These are phyloP conservation scores for Cicer judaicum DNA, from an alignment of 306 rosid species.

Conservation along the genomic window DNA sequence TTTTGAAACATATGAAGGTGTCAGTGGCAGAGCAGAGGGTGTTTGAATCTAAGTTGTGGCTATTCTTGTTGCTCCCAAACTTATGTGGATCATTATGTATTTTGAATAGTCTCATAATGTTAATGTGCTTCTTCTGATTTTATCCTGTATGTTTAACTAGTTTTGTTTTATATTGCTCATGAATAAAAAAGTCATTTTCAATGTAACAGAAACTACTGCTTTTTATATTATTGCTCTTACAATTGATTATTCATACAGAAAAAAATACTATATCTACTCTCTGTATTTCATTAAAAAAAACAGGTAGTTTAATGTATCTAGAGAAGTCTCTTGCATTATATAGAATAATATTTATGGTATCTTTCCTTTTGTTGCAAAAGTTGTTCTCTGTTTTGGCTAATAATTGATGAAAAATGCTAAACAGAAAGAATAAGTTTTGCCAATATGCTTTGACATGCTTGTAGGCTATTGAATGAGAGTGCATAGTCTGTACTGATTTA, in stretches of 20 bases:
- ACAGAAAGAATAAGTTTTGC: neutral
- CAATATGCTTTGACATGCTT: neutral
- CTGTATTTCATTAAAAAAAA: neutral
- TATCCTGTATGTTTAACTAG: neutral
- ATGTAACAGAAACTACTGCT: neutral
- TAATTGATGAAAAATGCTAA: neutral
- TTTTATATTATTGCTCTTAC: neutral
- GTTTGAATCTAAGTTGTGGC: neutral
- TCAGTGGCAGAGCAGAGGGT: neutral
- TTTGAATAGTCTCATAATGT: neutral
- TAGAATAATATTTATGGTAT: neutral
- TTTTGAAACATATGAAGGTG: conserved; percentile 13
- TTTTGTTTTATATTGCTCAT: neutral
- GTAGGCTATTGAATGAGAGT: neutral
- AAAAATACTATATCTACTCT: neutral
- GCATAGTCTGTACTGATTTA: neutral
- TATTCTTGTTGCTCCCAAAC: neutral
- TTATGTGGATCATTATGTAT: neutral
- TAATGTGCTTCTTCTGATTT: neutral
- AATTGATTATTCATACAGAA: neutral
- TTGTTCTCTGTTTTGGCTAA: neutral
- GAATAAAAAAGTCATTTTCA: no score
- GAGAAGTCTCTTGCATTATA: neutral
- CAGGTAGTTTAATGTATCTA: neutral
- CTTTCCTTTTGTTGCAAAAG: neutral